Evolutionary conservation across 257 asterid genomes (phyloP), one percentile per base, ranked within the genome.

Genomic region (Prunella vulgaris): DNA sequence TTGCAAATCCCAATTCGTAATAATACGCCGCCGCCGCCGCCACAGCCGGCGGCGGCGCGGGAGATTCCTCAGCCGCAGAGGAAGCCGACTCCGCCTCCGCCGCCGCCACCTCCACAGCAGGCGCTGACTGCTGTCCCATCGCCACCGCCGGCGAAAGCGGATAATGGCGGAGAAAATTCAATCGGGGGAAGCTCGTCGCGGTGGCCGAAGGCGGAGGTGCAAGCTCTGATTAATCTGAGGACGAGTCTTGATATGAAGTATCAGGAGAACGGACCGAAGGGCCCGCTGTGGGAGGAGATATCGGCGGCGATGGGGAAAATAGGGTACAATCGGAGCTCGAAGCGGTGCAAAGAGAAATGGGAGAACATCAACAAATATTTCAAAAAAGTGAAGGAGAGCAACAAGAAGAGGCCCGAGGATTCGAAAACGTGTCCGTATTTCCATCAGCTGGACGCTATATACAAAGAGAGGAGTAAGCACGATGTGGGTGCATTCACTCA

Each of bases 341-440:
- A 93, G 65, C 38, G 98, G 30, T 93, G 98, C 82, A 90, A 93
- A 44, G 98, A 93, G 87, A 93, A 93, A 72, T 93, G 98, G 98
- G 99, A 90, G 74, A 93, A 93, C 78, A 93, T 93, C 69, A 93
- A 93, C 80, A 93, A 93, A 46, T 93, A 93, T 63, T 93, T 80
- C 86, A 93, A 90, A 75, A 93, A 93, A n/a, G 99, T 90, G 33
- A 93, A 93, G 12, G 97, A 88, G 60, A 83, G 95, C 77, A 88
- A 76, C 81, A 90, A 84, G 75, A 87, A 78, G 60, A 64, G 97
- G 59, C 91, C 90, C 3, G 90, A 90, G 49, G 97, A 90, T 60
- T 87, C 99, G 17, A 93, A 90, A 37, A 93, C 99, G 1, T 93
- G 99, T 42, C 99, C 97, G 1, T 93, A 93, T 59, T 93, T 88